Evolutionary conservation across 2,329 filamentous ascomycete species (phyloP), one percentile per base, ranked within the genome.

Genomic region (Claviceps digitariae): DNA sequence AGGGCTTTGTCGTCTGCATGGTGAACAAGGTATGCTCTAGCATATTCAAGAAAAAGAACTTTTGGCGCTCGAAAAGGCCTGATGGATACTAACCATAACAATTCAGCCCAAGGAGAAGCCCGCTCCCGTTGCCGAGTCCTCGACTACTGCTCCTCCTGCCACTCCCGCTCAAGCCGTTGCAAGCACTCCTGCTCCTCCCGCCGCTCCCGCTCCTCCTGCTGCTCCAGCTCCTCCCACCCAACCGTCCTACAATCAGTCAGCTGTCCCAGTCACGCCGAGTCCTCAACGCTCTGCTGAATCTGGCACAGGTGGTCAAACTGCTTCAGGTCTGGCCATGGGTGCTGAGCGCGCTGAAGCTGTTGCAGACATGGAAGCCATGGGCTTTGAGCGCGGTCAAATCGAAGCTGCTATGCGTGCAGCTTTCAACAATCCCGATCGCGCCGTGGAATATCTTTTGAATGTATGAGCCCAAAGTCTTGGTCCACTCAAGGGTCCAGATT

Each of bases 1-100:
- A 97, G 78, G 93, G 93, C 40, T 98, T 97, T 69, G 90, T 98
- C 64, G 93, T 98, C 56, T 98, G 93, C 75, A 95, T 98, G 83
- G 84, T 95, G 63, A 89, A 88, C 67, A 97, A 97, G 87, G 90
- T 95, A 74, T 58, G 70, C 17, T 47, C 3, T 57, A 52, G 54
- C 36, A 29, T 20, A 8, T 43, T n/a, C 20, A 17, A 36, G 2
- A 21, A 31, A n/a, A 17, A 36, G 2, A 21, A 31, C 6, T 20
- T 31, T 51, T 36, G 20, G 15, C 31, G 23, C 36, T 13, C 23
- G 1, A 29, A 23, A 20, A 4, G 20, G 25, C 29, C 8, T 23
- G 6, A 45, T 29, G 17, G 36, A 47, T 25, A 29, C 41, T 53
- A 54, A 48, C 46, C 23, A 27, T 38, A 7, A 17, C n/a, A n/a